Evolutionary conservation across 805 yeast genomes (phyloP), one percentile per base, ranked within the genome.

Genomic region (Cyberlindnera mycetangii): DNA sequence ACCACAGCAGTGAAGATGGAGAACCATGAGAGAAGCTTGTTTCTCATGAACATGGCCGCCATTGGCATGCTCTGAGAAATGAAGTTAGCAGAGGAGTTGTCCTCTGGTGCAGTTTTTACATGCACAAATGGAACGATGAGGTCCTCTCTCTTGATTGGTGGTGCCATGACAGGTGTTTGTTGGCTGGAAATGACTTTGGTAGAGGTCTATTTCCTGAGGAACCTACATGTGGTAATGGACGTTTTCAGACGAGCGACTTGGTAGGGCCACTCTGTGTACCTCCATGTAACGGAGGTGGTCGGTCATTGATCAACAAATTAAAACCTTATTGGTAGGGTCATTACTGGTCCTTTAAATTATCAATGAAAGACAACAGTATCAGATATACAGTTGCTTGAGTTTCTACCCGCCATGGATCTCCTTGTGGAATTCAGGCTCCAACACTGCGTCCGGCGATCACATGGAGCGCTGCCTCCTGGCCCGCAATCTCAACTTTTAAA

Each of bases 21-120:
- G 18, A 80, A 66, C 85, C 51, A 48, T 3, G 50, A 46, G 28
- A 75, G 63, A 52, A 74, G 51, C 58, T 73, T 75, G 52, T 69
- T 68, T 53, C 62, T 75, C 76, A 80, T 70, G 62, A 80, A 79
- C 79, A 80, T 78, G 37, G 85, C 85, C 3, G 82, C 81, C 82
- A 80, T 76, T 25, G 85, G 85, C 66, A 80, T 73, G 15, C 82
- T 69, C 60, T 79, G 84, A 28, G 78, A 62, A 34, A 76, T 65
- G 61, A 75, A 67, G 45, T 31, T 47, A 14, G 72, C 66, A 1
- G 73, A 58, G 5, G 73, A 65, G 48, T 72, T 73, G 7, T 67
- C 55, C 24, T 76, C 66, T 20, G 73, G 67, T 51, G 72, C 73
- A 31, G 78, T 74, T 40, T 76, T 72, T n/a, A 60, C 58, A 55